phyloP scores from a whole-genome alignment of 148 eudicot genomes.

The Rhododendron henanense region DNA sequence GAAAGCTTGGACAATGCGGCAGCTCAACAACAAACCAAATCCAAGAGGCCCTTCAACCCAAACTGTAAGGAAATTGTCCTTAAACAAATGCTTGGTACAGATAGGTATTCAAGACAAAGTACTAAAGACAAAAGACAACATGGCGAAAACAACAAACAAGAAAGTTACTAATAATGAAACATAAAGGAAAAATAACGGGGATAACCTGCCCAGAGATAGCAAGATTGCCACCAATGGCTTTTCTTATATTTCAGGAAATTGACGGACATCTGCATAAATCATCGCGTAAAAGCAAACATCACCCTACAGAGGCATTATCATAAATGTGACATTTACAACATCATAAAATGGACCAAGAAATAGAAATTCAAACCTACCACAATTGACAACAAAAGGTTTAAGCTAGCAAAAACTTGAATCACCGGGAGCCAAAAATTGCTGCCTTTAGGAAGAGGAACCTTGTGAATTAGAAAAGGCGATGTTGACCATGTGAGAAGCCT shows the following conservation, averaged over 20 bases:
- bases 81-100: not conserved
- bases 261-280: conserved; percentile 58
- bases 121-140: conserved; percentile 1
- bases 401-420: conserved; percentile 73
- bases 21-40: conserved; percentile 88
- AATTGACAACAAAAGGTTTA: conserved; percentile 57
- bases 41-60: conserved; percentile 96
- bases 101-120: not conserved
- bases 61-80: conserved; percentile 37
- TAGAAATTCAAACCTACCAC: conserved; percentile 42
- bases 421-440: conserved; percentile 82
- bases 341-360: conserved; percentile 1
- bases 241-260: conserved; percentile 47
- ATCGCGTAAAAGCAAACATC: not conserved
- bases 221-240: conserved; percentile 85
- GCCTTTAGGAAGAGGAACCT: conserved; percentile 67
- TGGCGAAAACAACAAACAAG: not conserved
- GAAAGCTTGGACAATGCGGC: conserved; percentile 73
- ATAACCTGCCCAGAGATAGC: conserved; percentile 88
- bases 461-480: conserved; percentile 53
- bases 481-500: conserved; percentile 69
- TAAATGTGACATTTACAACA: not conserved
- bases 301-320: not conserved
- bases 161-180: not conserved
- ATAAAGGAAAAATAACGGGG: not conserved